Percentiles rank a stretch among this genome's conserved stretches.
Evolutionary conservation across 352 stramenopile genomes (phyloP).

Genomic region (Thalassiosira gravida): DNA sequence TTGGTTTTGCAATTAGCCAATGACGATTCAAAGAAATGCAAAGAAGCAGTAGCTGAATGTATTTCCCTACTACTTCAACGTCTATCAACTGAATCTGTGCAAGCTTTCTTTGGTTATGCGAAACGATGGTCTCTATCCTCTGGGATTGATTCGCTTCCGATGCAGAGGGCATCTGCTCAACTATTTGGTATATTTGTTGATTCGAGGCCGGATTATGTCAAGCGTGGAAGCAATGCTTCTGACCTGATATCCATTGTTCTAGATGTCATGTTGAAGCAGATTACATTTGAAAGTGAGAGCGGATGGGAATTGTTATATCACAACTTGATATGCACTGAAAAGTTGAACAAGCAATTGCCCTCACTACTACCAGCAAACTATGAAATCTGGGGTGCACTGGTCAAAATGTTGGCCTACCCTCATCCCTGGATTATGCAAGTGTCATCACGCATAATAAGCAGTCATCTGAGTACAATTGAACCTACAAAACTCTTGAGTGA

Average conservation of each 20-base stretch:
- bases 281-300: slow-evolving; percentile 37
- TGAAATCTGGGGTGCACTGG: slow-evolving; percentile 66
- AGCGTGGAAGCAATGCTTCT: slow-evolving; percentile 50
- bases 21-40: slow-evolving; percentile 91
- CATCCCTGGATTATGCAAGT: slow-evolving; percentile 83
- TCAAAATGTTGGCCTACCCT: slow-evolving; percentile 63
- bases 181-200: slow-evolving; percentile 84
- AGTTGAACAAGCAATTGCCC: slow-evolving; percentile 53
- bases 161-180: slow-evolving; percentile 74
- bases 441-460: slow-evolving; percentile 72
- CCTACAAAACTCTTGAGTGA: slow-evolving; percentile 34
- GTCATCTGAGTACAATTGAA: slow-evolving; percentile 60
- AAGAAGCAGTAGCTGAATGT: slow-evolving; percentile 85
- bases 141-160: slow-evolving; percentile 52
- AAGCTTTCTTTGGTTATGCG: slow-evolving; percentile 89
- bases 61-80: slow-evolving; percentile 89
- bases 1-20: slow-evolving; percentile 95
- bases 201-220: slow-evolving; percentile 69
- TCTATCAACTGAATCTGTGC: slow-evolving; percentile 90
- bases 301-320: slow-evolving; percentile 83
- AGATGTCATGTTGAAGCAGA: slow-evolving; percentile 36
- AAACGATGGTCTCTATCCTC: slow-evolving; percentile 88
- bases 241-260: slow-evolving; percentile 47
- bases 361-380: slow-evolving; percentile 30
- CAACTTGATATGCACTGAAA: slow-evolving; percentile 77